Conservation (phyloP, 1,284 basidiomycete species). For the Cutaneotrichosporon mucoides region DNA sequence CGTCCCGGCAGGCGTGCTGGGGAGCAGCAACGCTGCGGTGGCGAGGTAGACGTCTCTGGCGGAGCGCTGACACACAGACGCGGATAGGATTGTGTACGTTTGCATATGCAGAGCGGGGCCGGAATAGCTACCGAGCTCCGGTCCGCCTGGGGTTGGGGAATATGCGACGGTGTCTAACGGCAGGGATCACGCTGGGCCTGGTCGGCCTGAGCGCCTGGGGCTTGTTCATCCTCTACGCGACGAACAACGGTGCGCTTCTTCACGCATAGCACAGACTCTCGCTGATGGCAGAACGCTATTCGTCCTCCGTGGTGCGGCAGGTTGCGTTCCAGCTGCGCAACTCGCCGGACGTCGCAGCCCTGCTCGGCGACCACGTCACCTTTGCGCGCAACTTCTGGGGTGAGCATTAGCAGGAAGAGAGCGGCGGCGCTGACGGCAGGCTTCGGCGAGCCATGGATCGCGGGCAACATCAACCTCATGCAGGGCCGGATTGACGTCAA, state of each 20-base stretch:
- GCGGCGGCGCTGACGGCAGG: conserved; percentile 17
- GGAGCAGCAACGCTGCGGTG: too few species aligned
- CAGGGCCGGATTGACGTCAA: conserved; percentile 49
- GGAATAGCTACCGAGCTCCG: background rate
- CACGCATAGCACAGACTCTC: too few species aligned
- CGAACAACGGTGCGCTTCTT: conserved; percentile 39
- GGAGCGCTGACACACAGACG: conserved; percentile 22
- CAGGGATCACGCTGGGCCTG: conserved; percentile 37
- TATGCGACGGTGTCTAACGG: background rate
- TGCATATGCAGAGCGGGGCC: too few species aligned
- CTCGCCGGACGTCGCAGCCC: conserved; percentile 34
- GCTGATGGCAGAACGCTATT: conserved; percentile 40
- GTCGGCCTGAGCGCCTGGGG: conserved; percentile 42
- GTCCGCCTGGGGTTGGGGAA: too few species aligned
- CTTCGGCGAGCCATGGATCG: conserved; percentile 49
- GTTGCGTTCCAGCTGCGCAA: conserved; percentile 47
- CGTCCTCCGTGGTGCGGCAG: conserved; percentile 44
- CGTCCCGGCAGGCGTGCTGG: too few species aligned
- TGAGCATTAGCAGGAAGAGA: conserved; percentile 22
- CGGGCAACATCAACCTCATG: conserved; percentile 47
- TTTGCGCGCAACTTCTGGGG: conserved; percentile 44
- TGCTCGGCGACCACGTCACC: conserved; percentile 40
- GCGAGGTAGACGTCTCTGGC: too few species aligned
- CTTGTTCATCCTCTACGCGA: conserved; percentile 46
- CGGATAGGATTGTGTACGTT: conserved; percentile 33